A percentile compares a stretch with the other conserved stretches of the same genome.
Conservation (phyloP, 1,139 yeast species). For the Geotrichum phurueaensis region DNA sequence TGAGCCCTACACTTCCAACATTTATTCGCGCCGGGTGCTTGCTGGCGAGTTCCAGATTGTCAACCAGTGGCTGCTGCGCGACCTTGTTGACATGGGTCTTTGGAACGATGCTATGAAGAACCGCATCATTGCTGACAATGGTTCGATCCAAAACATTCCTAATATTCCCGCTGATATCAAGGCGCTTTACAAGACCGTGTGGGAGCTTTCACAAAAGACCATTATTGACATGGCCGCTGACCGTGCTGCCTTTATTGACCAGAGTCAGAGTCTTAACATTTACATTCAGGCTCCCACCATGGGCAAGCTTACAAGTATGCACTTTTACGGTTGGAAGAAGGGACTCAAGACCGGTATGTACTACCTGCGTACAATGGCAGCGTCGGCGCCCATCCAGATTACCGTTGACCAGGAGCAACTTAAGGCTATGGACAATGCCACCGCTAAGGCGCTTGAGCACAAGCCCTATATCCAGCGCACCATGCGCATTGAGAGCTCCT, state of each 20-base stretch:
- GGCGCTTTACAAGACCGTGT: conserved; percentile 70
- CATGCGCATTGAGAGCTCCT: conserved; percentile 20
- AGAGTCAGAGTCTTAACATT: conserved; percentile 79
- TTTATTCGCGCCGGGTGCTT: conserved; percentile 65
- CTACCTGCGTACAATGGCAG: conserved; percentile 83
- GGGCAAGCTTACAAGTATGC: conserved; percentile 92
- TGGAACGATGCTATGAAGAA: conserved; percentile 69
- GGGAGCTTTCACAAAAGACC: conserved; percentile 77
- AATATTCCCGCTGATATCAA: conserved; percentile 64
- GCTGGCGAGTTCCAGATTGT: conserved; percentile 77
- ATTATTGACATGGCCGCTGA: conserved; percentile 86
- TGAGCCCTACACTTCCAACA: conserved; percentile 74
- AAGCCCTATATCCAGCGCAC: conserved; percentile 35
- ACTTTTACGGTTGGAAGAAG: conserved; percentile 84
- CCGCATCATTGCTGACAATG: conserved; percentile 61
- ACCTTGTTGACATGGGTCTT: conserved; percentile 61
- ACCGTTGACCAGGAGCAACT: conserved; percentile 53
- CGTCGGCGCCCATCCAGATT: conserved; percentile 80
- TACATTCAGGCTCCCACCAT: conserved; percentile 71
- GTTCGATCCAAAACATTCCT: conserved; percentile 66
- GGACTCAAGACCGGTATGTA: conserved; percentile 93
- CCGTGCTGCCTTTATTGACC: conserved; percentile 81
- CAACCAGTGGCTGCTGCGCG: conserved; percentile 63
- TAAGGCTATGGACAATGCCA: conserved; percentile 29
- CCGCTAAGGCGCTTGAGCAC: conserved; percentile 31